Evolutionary conservation across 768 basidiomycete species (phyloP).

Genomic region (Sutorius australiensis): DNA sequence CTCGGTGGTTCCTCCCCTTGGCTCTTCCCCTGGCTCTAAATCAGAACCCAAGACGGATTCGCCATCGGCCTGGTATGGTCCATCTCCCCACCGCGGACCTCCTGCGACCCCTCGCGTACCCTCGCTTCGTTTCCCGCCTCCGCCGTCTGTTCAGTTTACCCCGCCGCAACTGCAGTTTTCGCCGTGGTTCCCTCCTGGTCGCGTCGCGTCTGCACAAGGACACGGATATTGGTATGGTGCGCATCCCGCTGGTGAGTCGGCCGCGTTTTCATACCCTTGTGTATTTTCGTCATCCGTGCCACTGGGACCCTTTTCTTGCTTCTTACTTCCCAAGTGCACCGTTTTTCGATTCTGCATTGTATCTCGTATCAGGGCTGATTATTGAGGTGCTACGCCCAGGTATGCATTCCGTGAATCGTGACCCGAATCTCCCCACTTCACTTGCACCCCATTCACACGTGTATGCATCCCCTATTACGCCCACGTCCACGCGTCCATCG

Average conservation of each 20-base stretch:
- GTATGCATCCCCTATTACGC: background rate
- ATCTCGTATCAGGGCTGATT: conserved; percentile 9
- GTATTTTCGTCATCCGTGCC: background rate
- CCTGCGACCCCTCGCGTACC: background rate
- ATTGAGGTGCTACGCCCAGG: conserved; percentile 10
- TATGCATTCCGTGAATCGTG: conserved; percentile 11
- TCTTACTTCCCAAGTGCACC: background rate
- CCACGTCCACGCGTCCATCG: background rate
- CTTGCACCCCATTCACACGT: conserved; percentile 3
- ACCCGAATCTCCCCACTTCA: conserved; percentile 6
- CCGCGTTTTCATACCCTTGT: background rate
- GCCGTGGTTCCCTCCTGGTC: conserved; percentile 14
- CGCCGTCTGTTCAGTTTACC: conserved; percentile 9
- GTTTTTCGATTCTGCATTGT: background rate
- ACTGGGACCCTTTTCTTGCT: background rate
- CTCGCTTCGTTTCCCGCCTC: conserved; percentile 14
- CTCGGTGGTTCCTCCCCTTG: background rate
- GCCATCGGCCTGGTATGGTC: conserved; percentile 4
- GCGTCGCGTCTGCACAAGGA: conserved; percentile 9
- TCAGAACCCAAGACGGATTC: conserved; percentile 10
- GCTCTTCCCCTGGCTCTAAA: conserved; percentile 2
- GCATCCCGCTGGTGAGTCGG: conserved; percentile 19
- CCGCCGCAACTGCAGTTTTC: conserved; percentile 11
- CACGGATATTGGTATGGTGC: conserved; percentile 22
- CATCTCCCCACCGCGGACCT: conserved; percentile 7